Evolutionary conservation across 2,329 filamentous ascomycete species (phyloP).

Genomic region (Pseudovirgaria hyperparasitica): DNA sequence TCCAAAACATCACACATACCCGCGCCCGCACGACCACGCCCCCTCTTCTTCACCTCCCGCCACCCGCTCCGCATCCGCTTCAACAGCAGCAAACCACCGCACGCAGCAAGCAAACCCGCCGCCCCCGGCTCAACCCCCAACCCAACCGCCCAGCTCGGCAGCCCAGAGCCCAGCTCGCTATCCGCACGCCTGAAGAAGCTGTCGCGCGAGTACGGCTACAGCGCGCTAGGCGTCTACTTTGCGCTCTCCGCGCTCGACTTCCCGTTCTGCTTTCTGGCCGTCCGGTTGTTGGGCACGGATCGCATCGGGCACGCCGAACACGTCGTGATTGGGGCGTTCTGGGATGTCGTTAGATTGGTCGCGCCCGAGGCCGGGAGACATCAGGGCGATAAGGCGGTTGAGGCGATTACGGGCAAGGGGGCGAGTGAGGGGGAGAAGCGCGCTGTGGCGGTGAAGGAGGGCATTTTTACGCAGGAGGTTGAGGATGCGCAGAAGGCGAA

Average conservation of each 20-base stretch:
- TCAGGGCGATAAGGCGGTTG: slow-evolving; percentile 20
- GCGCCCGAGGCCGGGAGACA: slow-evolving; percentile 45
- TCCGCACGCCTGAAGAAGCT: slow-evolving; percentile 68
- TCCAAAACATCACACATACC: slow-evolving; percentile 4
- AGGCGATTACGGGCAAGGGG: slow-evolving; percentile 28
- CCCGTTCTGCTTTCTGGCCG: slow-evolving; percentile 85
- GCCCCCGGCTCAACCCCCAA: too few species aligned
- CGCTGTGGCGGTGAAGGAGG: slow-evolving; percentile 27
- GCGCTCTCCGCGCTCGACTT: slow-evolving; percentile 76
- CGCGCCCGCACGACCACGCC: slow-evolving; percentile 7
- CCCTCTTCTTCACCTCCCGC: slow-evolving; percentile 11
- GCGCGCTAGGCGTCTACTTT: slow-evolving; percentile 83
- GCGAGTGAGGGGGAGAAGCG: slow-evolving; percentile 16
- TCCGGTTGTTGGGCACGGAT: slow-evolving; percentile 71
- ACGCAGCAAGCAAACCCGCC: slow-evolving; percentile 10
- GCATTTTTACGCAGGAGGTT: too few species aligned
- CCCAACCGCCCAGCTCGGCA: slow-evolving; percentile 27
- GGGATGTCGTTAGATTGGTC: slow-evolving; percentile 46
- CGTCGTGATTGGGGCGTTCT: slow-evolving; percentile 47
- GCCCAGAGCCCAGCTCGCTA: slow-evolving; percentile 37
- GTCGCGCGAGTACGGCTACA: slow-evolving; percentile 87
- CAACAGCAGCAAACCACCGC: slow-evolving; percentile 19
- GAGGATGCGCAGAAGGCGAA: slow-evolving; percentile 50
- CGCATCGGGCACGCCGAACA: slow-evolving; percentile 67
- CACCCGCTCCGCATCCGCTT: slow-evolving; percentile 22